Evolutionary conservation across 768 basidiomycete genomes (phyloP), one percentile per base, ranked within the genome.

Genomic region (Lyophyllum decastes): DNA sequence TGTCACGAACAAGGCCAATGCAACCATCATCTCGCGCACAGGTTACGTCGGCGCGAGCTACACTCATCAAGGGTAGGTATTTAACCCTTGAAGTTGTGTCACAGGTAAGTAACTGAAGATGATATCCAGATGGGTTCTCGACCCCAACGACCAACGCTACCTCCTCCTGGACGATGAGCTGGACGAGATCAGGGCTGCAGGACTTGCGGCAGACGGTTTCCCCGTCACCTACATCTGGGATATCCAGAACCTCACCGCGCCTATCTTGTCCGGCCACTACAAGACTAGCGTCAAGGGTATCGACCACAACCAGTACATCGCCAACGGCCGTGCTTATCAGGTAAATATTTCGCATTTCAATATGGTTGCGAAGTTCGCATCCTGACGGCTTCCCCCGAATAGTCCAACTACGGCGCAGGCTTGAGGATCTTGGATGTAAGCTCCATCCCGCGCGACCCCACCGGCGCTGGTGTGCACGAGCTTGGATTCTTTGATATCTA

Each of bases 151-250:
- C 48, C 71, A 72, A 59, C 45, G 51, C 19, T 72, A 66, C 58
- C 62, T 71, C 26, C 57, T 71, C 25, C 58, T 71, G 17, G 68
- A 72, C 49, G 71, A 72, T 41, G 71, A 72, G 45, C 48, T 61
- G 43, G 71, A 71, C 40, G 70, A 71, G 56, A 49, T 53, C 33
- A 40, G 59, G 38, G 40, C 40, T 14, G 58, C 52, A 21, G 64
- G 64, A 14, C 54, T 58, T 44, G 70, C 70, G 34, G 53, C 60
- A 47, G 64, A 71, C 55, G 54, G 61, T 34, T 56, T 60, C 46
- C 63, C 66, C 6, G 66, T 67, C 46, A 69, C 71, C 4, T 70
- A 69, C 58, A 70, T 72, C 52, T 72, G 71, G 71, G 67, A 72
- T 52, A 67, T 72, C 59, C 57, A 59, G 26, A 46, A 67, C 53